These are phyloP conservation scores for Quercus alba DNA, from an alignment of 306 rosid genomes.

Conservation along the genomic window DNA sequence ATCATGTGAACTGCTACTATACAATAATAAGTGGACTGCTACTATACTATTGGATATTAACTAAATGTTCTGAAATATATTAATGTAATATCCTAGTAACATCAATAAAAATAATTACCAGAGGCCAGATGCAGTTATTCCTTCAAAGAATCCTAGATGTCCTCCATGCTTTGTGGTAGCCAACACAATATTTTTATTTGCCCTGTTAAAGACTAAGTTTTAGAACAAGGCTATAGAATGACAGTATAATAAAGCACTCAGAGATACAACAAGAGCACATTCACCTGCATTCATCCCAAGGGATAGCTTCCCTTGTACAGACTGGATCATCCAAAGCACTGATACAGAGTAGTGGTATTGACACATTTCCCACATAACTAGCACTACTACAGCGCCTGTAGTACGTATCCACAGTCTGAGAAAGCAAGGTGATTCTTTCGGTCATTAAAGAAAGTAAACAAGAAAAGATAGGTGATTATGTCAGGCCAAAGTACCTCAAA, in stretches of 20 bases:
- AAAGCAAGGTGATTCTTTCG: slow-evolving; percentile 25
- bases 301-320: slow-evolving; percentile 97
- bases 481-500: slow-evolving; percentile 59
- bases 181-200: slow-evolving; percentile 63
- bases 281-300: slow-evolving; percentile 99
- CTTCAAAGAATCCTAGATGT: slow-evolving; percentile 87
- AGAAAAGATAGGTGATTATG: slow-evolving; percentile 12
- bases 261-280: slow-evolving; percentile 20
- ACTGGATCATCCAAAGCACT: slow-evolving; percentile 96
- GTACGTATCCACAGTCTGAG: slow-evolving; percentile 89
- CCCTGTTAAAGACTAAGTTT: slow-evolving; percentile 32
- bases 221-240: slow-evolving; percentile 10
- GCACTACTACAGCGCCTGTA: slow-evolving; percentile 85
- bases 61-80: neutral
- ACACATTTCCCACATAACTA: slow-evolving; percentile 68
- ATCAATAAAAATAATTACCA: slow-evolving; percentile 42
- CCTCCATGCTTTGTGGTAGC: slow-evolving; percentile 80
- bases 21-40: neutral
- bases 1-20: neutral
- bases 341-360: slow-evolving; percentile 87
- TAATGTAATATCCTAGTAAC: neutral
- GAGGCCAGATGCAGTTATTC: slow-evolving; percentile 69
- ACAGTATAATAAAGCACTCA: slow-evolving; percentile 7
- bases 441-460: neutral
- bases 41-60: neutral